Evolutionary conservation across 352 stramenopile species (phyloP).

Genomic region (Thraustotheca clavata): DNA sequence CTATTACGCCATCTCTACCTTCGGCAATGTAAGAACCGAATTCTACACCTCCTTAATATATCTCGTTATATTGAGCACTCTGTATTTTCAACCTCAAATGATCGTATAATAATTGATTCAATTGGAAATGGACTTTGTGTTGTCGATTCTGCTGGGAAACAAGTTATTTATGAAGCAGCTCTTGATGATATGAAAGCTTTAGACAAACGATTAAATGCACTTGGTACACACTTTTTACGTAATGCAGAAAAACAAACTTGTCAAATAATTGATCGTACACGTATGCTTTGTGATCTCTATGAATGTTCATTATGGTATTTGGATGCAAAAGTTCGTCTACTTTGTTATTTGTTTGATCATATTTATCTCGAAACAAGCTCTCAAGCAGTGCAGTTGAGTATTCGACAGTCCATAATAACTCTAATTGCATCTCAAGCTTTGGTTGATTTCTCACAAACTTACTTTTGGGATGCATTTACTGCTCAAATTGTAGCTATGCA

Average conservation of each 20-base stretch:
- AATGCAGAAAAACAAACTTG: conserved; percentile 36
- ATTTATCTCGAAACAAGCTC: conserved; percentile 20
- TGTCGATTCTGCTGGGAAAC: neutral
- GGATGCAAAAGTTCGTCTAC: conserved; percentile 33
- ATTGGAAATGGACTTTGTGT: conserved; percentile 43
- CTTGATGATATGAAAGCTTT: conserved; percentile 31
- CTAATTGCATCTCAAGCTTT: conserved; percentile 23
- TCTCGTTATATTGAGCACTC: neutral
- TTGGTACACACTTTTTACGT: conserved; percentile 38
- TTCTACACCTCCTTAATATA: neutral
- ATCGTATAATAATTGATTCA: conserved; percentile 25
- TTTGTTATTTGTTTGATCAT: conserved; percentile 27
- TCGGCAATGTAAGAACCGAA: conserved; percentile 21
- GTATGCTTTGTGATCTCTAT: conserved; percentile 49
- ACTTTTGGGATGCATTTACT: conserved; percentile 54
- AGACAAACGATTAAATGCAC: conserved; percentile 37
- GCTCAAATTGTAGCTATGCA: conserved; percentile 39
- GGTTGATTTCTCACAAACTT: conserved; percentile 41
- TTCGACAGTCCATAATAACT: conserved; percentile 23
- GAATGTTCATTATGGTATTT: conserved; percentile 39
- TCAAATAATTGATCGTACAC: conserved; percentile 38
- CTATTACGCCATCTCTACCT: conserved; percentile 32
- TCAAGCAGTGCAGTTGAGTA: conserved; percentile 18
- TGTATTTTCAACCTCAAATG: neutral
- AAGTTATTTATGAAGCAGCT: conserved; percentile 34